These are phyloP conservation scores for Vitis hybrid DNA, from an alignment of 177 flowering plant species.

Conservation along the genomic window DNA sequence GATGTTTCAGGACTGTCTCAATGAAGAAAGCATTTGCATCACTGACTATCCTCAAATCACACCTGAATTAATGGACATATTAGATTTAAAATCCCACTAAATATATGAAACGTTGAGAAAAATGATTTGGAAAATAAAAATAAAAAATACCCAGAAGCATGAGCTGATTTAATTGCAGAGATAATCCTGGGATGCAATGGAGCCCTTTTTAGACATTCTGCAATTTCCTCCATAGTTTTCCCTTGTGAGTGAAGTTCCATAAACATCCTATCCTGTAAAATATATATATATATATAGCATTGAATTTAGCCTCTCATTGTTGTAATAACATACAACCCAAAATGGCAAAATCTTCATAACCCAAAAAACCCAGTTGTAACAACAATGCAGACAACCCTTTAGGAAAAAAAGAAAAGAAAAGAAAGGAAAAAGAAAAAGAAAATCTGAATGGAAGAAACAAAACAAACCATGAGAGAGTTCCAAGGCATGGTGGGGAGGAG, in stretches of 20 bases:
- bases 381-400: too few species aligned
- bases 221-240: conserved; percentile 22
- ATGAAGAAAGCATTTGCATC: conserved; percentile 49
- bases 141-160: conserved; percentile 17
- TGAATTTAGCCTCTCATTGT: too few species aligned
- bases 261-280: conserved; percentile 26
- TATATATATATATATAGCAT: too few species aligned
- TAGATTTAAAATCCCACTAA: too few species aligned
- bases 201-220: conserved; percentile 7
- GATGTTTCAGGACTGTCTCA: conserved; percentile 43
- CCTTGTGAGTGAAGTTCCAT: conserved; percentile 16
- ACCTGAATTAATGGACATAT: conserved; percentile 1
- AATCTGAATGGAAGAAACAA: neutral
- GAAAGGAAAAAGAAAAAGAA: too few species aligned
- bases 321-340: too few species aligned
- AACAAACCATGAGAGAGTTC: conserved; percentile 23
- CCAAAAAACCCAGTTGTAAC: too few species aligned
- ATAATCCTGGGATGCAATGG: conserved; percentile 22
- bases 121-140: too few species aligned
- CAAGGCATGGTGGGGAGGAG: conserved; percentile 22
- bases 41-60: conserved; percentile 29
- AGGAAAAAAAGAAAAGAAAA: too few species aligned
- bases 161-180: conserved; percentile 23
- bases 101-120: too few species aligned
- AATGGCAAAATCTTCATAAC: too few species aligned